Base-by-base conservation (phyloP, 2,329 filamentous ascomycete genomes). In the Cadophora malorum region DNA sequence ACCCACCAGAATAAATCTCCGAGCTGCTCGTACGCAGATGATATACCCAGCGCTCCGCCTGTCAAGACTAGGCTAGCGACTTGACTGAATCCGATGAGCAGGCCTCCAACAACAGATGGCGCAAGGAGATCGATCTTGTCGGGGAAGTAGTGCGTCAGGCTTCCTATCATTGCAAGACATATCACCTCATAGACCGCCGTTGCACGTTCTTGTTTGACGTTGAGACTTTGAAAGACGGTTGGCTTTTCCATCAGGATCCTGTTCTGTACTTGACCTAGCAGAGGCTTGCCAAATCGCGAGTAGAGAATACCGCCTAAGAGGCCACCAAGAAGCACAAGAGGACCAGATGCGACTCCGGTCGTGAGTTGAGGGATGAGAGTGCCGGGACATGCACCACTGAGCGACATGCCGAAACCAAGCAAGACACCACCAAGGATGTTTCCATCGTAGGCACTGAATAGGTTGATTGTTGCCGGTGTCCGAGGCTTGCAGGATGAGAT, bases 341-440 rank as follows among this genome's bases (percentile, higher is more conserved):
- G 56, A 4, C 64, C 53, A 21, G 64, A 67, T 28, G 59, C 21
- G 12, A 83, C 69, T 6, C 50, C 60, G n/a, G 60, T 52, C 50
- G 25, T 87, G 12, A 86, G 74, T 76, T 91, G 89, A 0, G 85
- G 84, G 58, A 89, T 83, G 4, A 90, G 81, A 0, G 88, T 90
- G 0, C 89, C 89, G 0, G 90, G 88, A 68, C 89, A 91, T 0
- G 88, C 85, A 9, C 88, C 88, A 0, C 88, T 85, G 19, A 91
- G 79, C 6, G 86, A 83, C 88, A 91, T 90, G 65, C 90, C 90
- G n/a, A 84, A 76, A 45, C 90, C 89, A 31, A 90, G 83, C 2
- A 91, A 78, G 19, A 81, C 74, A 4, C 89, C 90, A 65, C 90
- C 90, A 71, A 90, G 72, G 58, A 91, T 78, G 76, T 92, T 91